phyloP scores from a whole-genome alignment of 495 filamentous ascomycete species.

The Hypoxylon trugodes region DNA sequence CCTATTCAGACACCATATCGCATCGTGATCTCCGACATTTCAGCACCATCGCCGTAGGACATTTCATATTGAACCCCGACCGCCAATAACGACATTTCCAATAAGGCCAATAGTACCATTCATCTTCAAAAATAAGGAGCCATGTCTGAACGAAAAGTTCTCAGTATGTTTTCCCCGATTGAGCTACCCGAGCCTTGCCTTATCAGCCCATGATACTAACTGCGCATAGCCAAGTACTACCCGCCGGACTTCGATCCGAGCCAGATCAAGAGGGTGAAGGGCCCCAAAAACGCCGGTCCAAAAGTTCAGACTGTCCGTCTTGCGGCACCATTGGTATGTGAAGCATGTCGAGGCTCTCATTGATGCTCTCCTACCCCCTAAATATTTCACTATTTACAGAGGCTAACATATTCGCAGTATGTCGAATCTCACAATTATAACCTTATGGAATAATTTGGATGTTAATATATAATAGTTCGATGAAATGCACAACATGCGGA shows the following conservation, averaged over 20 bases:
- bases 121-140: conserved; percentile 36
- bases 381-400: background rate
- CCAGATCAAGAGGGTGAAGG: conserved; percentile 70
- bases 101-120: background rate
- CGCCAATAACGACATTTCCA: background rate
- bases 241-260: conserved; percentile 97
- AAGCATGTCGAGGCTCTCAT: conserved; percentile 25
- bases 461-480: conserved; percentile 51
- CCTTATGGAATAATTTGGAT: background rate
- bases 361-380: background rate
- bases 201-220: conserved; percentile 16
- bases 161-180: conserved; percentile 47
- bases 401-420: conserved; percentile 22
- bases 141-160: conserved; percentile 96
- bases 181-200: conserved; percentile 41
- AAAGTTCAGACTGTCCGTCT: conserved; percentile 91
- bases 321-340: conserved; percentile 83
- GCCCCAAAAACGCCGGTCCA: conserved; percentile 75
- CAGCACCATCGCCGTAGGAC: background rate
- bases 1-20: conserved; percentile 1
- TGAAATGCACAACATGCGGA: conserved; percentile 90
- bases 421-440: background rate
- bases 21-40: conserved; percentile 10
- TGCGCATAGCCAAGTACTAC: conserved; percentile 70
- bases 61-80: background rate